These are phyloP conservation scores for Aaosphaeria pasadenensis DNA, from an alignment of 2,329 filamentous ascomycete genomes.

Conservation along the genomic window DNA sequence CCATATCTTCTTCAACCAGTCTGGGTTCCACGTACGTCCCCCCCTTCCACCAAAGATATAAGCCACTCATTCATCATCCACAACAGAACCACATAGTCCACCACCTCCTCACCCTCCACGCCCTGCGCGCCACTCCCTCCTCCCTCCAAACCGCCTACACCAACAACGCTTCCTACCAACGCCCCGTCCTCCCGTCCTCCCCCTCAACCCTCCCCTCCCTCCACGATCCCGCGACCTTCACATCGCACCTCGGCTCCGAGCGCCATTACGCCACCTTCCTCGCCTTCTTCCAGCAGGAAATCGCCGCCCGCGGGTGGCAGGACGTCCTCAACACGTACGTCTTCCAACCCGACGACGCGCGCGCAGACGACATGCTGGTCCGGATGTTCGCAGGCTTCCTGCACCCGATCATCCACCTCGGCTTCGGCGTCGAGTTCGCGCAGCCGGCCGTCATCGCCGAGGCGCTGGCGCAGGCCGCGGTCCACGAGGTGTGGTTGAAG, in stretches of 20 bases:
- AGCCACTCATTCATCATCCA: neutral
- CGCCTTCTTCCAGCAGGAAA: slow-evolving; percentile 71
- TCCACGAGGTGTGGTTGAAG: slow-evolving; percentile 60
- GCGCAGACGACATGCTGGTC: slow-evolving; percentile 65
- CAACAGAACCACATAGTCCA: slow-evolving; percentile 72
- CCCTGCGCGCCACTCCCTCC: slow-evolving; percentile 63
- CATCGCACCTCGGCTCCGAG: slow-evolving; percentile 60
- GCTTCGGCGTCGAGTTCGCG: slow-evolving; percentile 78
- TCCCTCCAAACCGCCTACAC: slow-evolving; percentile 64
- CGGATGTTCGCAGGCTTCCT: slow-evolving; percentile 69
- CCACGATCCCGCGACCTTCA: slow-evolving; percentile 55
- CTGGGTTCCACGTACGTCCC: slow-evolving; percentile 63
- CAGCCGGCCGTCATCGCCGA: slow-evolving; percentile 81
- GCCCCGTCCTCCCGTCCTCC: slow-evolving; percentile 48
- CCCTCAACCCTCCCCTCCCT: slow-evolving; percentile 55
- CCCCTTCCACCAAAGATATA: neutral
- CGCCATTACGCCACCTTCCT: slow-evolving; percentile 72
- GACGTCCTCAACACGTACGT: slow-evolving; percentile 64
- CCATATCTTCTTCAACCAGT: slow-evolving; percentile 77
- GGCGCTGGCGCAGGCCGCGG: slow-evolving; percentile 71
- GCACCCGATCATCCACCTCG: slow-evolving; percentile 81
- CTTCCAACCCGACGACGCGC: slow-evolving; percentile 59
- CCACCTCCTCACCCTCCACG: slow-evolving; percentile 72
- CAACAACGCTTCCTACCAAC: slow-evolving; percentile 65
- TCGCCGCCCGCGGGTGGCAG: slow-evolving; percentile 62